Evolutionary conservation across 176 grass and related monocot species (phyloP).

Genomic region (Phoenix roebelenii): DNA sequence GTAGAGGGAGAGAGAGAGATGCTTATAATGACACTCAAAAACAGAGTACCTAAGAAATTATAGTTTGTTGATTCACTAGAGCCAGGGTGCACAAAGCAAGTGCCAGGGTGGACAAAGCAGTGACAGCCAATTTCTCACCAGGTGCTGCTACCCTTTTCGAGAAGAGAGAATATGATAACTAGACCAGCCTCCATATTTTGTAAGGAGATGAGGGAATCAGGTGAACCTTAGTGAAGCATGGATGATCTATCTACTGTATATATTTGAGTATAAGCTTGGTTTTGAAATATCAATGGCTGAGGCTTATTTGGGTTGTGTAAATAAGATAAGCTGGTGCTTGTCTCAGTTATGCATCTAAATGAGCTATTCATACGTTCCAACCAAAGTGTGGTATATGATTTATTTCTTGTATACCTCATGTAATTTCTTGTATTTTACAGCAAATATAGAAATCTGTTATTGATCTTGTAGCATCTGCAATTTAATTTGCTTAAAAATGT

Average conservation of each 20-base stretch:
- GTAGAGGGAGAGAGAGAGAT: slow-evolving; percentile 85
- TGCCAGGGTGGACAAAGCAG: too few relatives aligned
- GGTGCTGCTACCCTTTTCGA: too few relatives aligned
- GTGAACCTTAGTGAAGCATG: too few relatives aligned
- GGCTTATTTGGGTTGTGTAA: not conserved
- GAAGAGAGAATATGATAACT: too few relatives aligned
- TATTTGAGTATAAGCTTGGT: not conserved
- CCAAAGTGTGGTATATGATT: not conserved
- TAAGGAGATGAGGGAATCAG: too few relatives aligned
- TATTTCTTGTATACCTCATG: not conserved
- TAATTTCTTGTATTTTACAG: not conserved
- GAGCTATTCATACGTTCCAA: not conserved
- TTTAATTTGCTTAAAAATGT: too few relatives aligned
- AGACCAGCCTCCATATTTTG: too few relatives aligned
- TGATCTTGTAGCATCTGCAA: not conserved
- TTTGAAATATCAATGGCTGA: not conserved
- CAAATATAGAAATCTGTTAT: not conserved
- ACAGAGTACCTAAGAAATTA: slow-evolving; percentile 30
- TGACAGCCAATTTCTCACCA: too few relatives aligned
- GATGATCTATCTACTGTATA: too few relatives aligned
- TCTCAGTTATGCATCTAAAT: not conserved
- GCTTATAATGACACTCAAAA: slow-evolving; percentile 72
- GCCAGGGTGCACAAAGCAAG: too few relatives aligned
- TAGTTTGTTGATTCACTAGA: slow-evolving; percentile 9
- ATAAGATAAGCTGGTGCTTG: not conserved